Evolutionary conservation across 2,329 filamentous ascomycete species (phyloP).

Genomic region (Aspergillaceae sp.): DNA sequence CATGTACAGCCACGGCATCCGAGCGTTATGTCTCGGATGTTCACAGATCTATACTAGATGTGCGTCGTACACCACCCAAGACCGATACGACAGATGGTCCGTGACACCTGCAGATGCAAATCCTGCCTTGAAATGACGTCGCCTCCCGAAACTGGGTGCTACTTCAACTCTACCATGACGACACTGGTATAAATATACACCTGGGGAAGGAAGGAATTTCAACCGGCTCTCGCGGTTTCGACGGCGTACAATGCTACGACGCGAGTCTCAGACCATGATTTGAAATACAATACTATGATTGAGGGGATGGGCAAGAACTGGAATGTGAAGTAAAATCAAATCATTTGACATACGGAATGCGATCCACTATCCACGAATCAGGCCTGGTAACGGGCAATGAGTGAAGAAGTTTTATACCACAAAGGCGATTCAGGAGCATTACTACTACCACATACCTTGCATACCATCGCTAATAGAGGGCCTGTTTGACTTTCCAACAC

Average conservation of each 20-base stretch:
- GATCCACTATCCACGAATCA: background rate
- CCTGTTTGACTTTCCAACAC: background rate
- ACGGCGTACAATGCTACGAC: background rate
- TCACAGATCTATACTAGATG: background rate
- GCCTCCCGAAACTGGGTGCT: conserved; percentile 11
- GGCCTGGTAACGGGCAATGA: background rate
- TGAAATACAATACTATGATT: conserved; percentile 1
- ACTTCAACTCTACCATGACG: conserved; percentile 2
- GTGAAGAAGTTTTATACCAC: no score
- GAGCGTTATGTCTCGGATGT: conserved; percentile 12
- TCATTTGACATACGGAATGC: background rate
- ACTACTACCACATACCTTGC: background rate
- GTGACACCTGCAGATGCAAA: conserved; percentile 15
- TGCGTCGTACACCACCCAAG: no score
- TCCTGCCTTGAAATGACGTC: conserved; percentile 9
- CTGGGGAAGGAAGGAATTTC: background rate
- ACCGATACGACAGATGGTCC: conserved; percentile 13
- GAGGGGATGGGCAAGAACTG: background rate
- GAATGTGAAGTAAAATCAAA: background rate
- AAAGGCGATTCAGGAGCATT: background rate
- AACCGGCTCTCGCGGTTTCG: background rate
- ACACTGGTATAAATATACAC: background rate
- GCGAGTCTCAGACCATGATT: conserved; percentile 1
- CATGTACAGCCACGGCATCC: conserved; percentile 3
- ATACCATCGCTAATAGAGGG: background rate